Base-by-base conservation (phyloP, 2,329 filamentous ascomycete genomes). In the Venturia asperata region DNA sequence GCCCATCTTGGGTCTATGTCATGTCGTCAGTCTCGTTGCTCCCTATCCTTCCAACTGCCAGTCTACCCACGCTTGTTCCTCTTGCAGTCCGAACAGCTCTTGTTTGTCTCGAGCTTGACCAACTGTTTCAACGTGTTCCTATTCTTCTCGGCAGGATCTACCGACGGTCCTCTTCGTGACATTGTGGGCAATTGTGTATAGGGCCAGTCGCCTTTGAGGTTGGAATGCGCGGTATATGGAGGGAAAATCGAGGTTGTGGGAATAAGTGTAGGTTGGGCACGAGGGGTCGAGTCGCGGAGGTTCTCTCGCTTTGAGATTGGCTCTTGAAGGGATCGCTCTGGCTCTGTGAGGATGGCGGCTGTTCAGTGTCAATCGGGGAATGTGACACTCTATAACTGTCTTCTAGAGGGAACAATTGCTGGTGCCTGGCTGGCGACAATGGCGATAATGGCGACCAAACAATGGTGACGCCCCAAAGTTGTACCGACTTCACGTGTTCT, bases 81-180 rank as follows among this genome's bases (percentile, higher is more conserved):
- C 83, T 99, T 99, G 85, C 94, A 99, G 78, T 99, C 94, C 67
- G 93, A 91, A 82, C 94, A 99, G 74, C 90, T 86, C 82, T 99
- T 99, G 81, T 99, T 99, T 68, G 87, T 81, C 74, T 97, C 93
- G 70, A 99, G 81, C 80, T 97, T 99, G 75, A 97, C 82, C 71
- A 99, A 85, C 74, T 85, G 92, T 82, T 97, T 97, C 77, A 99
- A 91, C 56, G 92, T 95, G 76, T 88, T 87, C 77, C 91, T 88
- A 80, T 99, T 99, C 79, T 95, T 90, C 73, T 92, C 92, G 72
- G 92, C 90, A 77, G 91, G 87, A 78, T 96, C 91, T 70, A 91
- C 89, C 69, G 87, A 87, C 74, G 90, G 87, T 78, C 91, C 90
- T 75, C 90, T 86, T 81, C 91, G 85, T 72, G 91, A 94, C 90